Base-by-base conservation (phyloP, 495 filamentous ascomycete genomes). In the Xylaria intraflava region DNA sequence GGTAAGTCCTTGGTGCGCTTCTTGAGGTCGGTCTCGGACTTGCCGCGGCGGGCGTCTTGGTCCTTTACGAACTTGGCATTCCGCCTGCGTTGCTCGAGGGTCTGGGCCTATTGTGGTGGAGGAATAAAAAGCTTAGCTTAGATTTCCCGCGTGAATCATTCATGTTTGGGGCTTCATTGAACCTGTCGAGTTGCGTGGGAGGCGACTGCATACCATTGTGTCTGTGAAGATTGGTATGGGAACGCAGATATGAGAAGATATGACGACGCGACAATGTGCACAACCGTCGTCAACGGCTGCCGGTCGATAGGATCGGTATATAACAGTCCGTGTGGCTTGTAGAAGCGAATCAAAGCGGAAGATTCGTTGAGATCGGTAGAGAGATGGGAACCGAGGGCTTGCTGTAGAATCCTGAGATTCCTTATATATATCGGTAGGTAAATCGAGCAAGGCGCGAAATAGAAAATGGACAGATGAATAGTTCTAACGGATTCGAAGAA, bases 11-110 rank as follows among this genome's bases (percentile, higher is more conserved):
- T 83, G 57, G 74, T 68, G 61, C 78, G 79, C 68, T 84, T 82
- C 77, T 90, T 91, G 56, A 82, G 63, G 19, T 79, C 77, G 22
- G 69, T 74, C 55, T 85, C 81, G 19, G 86, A 83, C 74, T 93
- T 96, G 58, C 93, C 93, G 57, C 86, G 83, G 66, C 89, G 91
- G 20, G 79, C 78, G 55, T 85, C 84, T 68, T 96, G 83, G 33
- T 83, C 77, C 65, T 87, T 86, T 35, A 82, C 85, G 70, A 87
- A 98, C 59, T 84, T 85, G 53, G 84, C 83, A 73, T 97, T 97
- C 33, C 88, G 87, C 64, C 82, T 83, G 59, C 91, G 86, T 76
- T 97, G 94, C 69, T 90, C 82, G 26, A 89, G 91, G 56, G 93
- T 98, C 85, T 98, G 93, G 24, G 87, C 86, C 91, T 98, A 60